Evolutionary conservation across 2,329 filamentous ascomycete species (phyloP).

Genomic region (Sarocladium brachiariae): DNA sequence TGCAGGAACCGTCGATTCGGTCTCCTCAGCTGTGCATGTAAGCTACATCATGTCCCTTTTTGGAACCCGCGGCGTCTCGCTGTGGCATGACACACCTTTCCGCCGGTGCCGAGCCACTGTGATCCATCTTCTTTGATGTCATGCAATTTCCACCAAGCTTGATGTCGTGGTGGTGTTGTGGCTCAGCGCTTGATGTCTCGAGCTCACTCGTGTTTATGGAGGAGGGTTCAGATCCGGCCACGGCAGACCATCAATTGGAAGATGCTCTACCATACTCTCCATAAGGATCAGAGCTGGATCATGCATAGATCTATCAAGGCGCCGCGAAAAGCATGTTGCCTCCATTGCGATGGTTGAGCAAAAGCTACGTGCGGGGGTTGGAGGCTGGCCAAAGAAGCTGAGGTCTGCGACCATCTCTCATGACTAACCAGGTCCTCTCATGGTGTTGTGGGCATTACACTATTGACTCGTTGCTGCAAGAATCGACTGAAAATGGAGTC

Average conservation of each 20-base stretch:
- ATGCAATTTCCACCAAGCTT: not conserved
- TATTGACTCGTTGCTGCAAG: not conserved
- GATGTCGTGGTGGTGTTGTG: not conserved
- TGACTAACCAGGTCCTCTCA: not conserved
- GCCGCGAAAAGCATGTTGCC: not conserved
- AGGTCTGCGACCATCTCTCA: not conserved
- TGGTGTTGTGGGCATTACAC: not conserved
- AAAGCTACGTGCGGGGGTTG: not conserved
- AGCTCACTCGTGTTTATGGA: not conserved
- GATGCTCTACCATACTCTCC: not conserved
- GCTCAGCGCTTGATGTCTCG: not conserved
- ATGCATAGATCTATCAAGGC: not conserved
- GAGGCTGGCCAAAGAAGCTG: not conserved
- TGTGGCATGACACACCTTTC: not conserved
- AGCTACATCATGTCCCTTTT: not conserved
- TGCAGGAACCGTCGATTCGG: not conserved
- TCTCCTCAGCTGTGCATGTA: not conserved
- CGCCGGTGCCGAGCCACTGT: not conserved
- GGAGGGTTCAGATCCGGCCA: no score
- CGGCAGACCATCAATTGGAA: no score
- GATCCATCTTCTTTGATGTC: not conserved
- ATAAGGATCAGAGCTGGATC: no score
- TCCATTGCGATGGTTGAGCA: not conserved
- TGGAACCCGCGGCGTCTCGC: not conserved
- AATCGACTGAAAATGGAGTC: not conserved